Base-by-base conservation (phyloP, 1,139 yeast species). In the Suhomyces bokatorum region DNA sequence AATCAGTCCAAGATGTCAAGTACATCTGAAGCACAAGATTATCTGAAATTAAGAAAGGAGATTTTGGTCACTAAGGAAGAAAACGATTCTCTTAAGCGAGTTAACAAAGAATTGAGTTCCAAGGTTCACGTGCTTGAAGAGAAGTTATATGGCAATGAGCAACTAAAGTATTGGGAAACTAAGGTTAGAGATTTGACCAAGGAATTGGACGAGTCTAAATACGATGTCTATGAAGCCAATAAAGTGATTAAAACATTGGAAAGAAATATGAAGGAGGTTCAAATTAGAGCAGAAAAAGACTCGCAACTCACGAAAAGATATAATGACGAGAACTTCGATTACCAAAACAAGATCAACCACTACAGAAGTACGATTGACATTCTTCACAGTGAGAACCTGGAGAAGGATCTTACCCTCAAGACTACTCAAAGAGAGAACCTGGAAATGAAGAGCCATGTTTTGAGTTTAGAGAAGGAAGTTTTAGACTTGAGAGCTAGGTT, bases 381-480 rank as follows among this genome's bases (percentile, higher is more conserved):
- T 41, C 57, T 70, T 48, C 70, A 70, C 55, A 59, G 57, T 36
- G 70, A 74, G 52, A 63, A 58, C 58, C 69, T 62, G 66, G 82
- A 63, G 52, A 77, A 60, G 63, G 80, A 62, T 53, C 67, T 62
- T 54, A 67, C 48, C 47, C 57, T 57, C 32, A 72, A 67, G 41
- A 53, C 66, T 4, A 53, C 57, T 32, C 73, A 72, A 48, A 60
- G 77, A 42, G 75, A 72, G 39, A 63, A 59, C 30, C 49, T 75
- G 7, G 83, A 81, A 41, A 66, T 77, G 51, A 78, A 78, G 52
- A 88, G 83, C 50, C 68, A 68, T 38, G 66, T 79, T 43, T 62
- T 81, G 47, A 66, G 77, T 46, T 61, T 85, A 51, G 90, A 87
- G 61, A 79, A 73, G 55, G 95, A 87, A 58, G 64, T 85, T 14